Conservation (phyloP, 768 basidiomycete genomes). For the Calocybe cyanea region DNA sequence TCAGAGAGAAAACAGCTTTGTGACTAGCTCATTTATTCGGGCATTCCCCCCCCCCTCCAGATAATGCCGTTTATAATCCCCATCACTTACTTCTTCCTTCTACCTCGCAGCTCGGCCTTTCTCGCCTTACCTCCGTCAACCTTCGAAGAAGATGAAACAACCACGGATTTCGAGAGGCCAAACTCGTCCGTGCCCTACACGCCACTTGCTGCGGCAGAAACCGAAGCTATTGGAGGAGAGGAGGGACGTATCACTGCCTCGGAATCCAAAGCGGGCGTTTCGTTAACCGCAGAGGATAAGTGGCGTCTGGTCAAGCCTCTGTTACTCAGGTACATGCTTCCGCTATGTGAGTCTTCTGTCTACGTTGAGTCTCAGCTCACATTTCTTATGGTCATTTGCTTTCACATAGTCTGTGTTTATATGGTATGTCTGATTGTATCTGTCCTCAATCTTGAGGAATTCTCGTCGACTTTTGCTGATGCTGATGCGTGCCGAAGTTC, state of each 20-base stretch:
- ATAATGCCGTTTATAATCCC: conserved; percentile 81
- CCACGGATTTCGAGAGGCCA: conserved; percentile 17
- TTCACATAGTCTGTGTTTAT: not conserved
- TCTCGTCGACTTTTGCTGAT: too few relatives aligned
- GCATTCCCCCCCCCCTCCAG: conserved; percentile 33
- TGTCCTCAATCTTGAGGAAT: too few relatives aligned
- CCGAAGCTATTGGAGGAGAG: conserved; percentile 36
- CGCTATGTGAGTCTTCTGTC: conserved; percentile 53
- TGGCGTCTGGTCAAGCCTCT: conserved; percentile 78
- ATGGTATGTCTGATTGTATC: not conserved
- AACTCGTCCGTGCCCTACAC: conserved; percentile 36
- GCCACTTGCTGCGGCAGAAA: conserved; percentile 36
- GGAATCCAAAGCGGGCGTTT: conserved; percentile 39
- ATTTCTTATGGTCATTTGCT: not conserved
- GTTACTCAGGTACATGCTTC: conserved; percentile 82
- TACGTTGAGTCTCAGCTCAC: too few relatives aligned
- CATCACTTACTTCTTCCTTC: conserved; percentile 68
- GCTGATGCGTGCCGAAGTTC: conserved; percentile 50
- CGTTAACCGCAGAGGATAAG: conserved; percentile 72
- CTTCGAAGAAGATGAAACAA: conserved; percentile 34
- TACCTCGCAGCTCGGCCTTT: conserved; percentile 60
- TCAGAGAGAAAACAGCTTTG: not conserved
- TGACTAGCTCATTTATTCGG: not conserved
- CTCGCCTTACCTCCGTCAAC: conserved; percentile 31
- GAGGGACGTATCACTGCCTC: conserved; percentile 34